A percentile compares a stretch with the other conserved stretches of the same genome.
phyloP scores from a whole-genome alignment of 495 filamentous ascomycete species.

The Daldinia bambusicola region DNA sequence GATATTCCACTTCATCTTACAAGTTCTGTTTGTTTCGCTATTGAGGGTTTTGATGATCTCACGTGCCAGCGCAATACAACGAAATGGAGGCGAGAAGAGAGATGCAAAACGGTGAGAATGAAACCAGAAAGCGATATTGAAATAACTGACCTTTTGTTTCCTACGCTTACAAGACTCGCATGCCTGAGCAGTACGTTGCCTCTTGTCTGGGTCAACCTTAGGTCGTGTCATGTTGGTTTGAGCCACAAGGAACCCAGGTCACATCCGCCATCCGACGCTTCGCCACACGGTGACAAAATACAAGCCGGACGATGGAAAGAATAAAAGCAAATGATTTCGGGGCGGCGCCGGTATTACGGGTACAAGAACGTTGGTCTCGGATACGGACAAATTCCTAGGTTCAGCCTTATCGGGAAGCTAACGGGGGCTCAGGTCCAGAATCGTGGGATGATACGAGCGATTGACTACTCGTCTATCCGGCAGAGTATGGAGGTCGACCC shows the following conservation, averaged over 20 bases:
- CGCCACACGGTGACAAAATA: slow-evolving; percentile 40
- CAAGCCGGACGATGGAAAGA: slow-evolving; percentile 43
- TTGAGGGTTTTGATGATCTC: slow-evolving; percentile 10
- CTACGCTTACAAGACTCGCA: slow-evolving; percentile 82
- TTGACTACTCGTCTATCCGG: slow-evolving; percentile 38
- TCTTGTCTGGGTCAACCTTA: slow-evolving; percentile 71
- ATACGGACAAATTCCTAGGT: slow-evolving; percentile 43
- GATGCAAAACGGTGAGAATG: slow-evolving; percentile 20
- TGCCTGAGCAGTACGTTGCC: slow-evolving; percentile 71
- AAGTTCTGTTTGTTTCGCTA: background rate
- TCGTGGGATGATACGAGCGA: slow-evolving; percentile 33
- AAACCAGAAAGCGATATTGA: background rate
- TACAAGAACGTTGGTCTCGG: slow-evolving; percentile 48
- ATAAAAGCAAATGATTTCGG: slow-evolving; percentile 41
- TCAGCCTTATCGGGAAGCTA: slow-evolving; percentile 49
- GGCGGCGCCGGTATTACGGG: slow-evolving; percentile 48
- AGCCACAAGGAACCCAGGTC: slow-evolving; percentile 43
- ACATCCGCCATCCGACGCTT: slow-evolving; percentile 50
- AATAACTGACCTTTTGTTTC: slow-evolving; percentile 74
- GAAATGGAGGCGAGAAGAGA: slow-evolving; percentile 29
- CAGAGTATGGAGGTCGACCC: slow-evolving; percentile 35
- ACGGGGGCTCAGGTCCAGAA: slow-evolving; percentile 39
- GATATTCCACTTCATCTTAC: slow-evolving; percentile 12
- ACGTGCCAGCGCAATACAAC: slow-evolving; percentile 15
- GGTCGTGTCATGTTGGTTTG: slow-evolving; percentile 66